Conservation (phyloP, 768 basidiomycete genomes). For the Pulveroboletus sp. region DNA sequence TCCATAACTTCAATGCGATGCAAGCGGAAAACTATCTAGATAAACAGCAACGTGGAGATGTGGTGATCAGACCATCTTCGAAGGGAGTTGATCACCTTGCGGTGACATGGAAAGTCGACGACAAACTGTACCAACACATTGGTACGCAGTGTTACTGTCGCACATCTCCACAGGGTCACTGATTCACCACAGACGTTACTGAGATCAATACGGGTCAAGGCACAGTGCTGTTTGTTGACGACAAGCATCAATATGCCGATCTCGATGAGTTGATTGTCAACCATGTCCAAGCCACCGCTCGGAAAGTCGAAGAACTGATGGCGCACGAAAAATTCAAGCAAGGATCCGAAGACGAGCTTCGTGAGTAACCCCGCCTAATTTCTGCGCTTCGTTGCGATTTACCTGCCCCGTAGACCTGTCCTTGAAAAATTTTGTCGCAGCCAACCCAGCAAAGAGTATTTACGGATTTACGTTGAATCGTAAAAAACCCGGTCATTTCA, state of each 20-base stretch:
- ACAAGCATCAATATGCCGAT: conserved; percentile 81
- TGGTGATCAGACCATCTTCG: conserved; percentile 93
- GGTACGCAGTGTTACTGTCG: conserved; percentile 46
- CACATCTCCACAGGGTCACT: conserved; percentile 1
- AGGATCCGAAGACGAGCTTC: conserved; percentile 82
- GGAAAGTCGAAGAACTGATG: conserved; percentile 92
- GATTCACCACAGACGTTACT: conserved; percentile 58
- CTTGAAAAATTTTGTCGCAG: conserved; percentile 84
- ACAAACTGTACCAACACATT: conserved; percentile 93
- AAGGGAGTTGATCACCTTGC: conserved; percentile 91
- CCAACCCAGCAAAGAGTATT: conserved; percentile 91
- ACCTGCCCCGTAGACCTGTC: conserved; percentile 57
- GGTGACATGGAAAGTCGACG: conserved; percentile 98
- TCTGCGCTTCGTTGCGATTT: neutral
- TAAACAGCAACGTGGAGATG: conserved; percentile 90
- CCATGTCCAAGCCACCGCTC: conserved; percentile 90
- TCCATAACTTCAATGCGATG: conserved; percentile 87
- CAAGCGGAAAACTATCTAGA: conserved; percentile 89
- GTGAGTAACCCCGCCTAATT: conserved; percentile 46
- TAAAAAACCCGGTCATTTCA: conserved; percentile 89
- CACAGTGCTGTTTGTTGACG: conserved; percentile 66
- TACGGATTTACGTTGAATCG: conserved; percentile 94
- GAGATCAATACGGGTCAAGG: conserved; percentile 75
- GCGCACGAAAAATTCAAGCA: conserved; percentile 93
- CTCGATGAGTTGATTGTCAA: conserved; percentile 96